Base-by-base conservation (phyloP, 768 basidiomycete species). In the Xerocomus spinulosus region DNA sequence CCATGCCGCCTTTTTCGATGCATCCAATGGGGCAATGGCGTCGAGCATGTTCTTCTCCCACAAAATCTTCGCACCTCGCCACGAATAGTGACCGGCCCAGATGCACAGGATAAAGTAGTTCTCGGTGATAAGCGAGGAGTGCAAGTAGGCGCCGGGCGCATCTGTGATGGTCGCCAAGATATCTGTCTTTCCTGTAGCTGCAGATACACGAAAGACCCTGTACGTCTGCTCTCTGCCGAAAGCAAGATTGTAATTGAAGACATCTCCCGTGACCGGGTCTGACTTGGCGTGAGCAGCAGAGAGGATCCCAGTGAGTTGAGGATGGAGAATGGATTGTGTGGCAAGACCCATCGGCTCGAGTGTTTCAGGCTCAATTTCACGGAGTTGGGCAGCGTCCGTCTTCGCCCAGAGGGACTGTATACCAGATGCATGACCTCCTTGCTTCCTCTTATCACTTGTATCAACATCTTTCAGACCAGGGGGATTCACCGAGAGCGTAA, bases 81-180 rank as follows among this genome's bases (percentile, higher is more conserved):
- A 65, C 12, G 57, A 39, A 40, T 56, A 65, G 10, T 66, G 58
- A 15, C 59, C 51, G 17, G 59, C 55, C 70, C 68, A 73, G 12
- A 70, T 43, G 42, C 67, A 71, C 10, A 72, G 44, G 29, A 71
- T 57, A 38, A 69, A 60, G 51, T 68, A 70, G 20, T 65, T 67
- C 43, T 65, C 58, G 17, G 72, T 73, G 52, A 73, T 55, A 6
- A 64, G 44, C 13, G 70, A 63, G 15, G 70, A 68, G 49, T 73
- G 72, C 28, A 73, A 29, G 44, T 73, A 73, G 17, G 69, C 64
- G n/a, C 54, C 59, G 0, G 69, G 69, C 0, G 72, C 72, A 39
- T 72, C 71, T 4, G 53, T 60, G 42, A 72, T 68, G 9, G 61
- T 60, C 3, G 71, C 70, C 5, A 72, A 20, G 13, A 72, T 61